Evolutionary conservation across 805 yeast genomes (phyloP).

Genomic region (Yamadazyma kitorensis): DNA sequence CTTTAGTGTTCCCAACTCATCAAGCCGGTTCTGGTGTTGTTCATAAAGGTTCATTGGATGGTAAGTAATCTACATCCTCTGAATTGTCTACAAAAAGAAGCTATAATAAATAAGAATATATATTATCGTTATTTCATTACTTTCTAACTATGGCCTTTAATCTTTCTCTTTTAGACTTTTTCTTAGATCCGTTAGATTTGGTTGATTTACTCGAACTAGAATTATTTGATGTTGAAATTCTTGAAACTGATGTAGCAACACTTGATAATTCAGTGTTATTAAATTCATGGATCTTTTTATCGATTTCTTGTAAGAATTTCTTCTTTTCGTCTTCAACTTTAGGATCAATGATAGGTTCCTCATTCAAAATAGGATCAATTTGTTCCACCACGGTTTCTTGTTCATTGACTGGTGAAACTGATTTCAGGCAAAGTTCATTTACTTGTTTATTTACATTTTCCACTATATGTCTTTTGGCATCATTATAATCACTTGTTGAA

Average conservation of each 20-base stretch:
- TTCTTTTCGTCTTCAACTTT: slow-evolving; percentile 19
- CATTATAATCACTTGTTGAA: slow-evolving; percentile 14
- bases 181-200: too few relatives aligned
- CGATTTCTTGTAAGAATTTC: slow-evolving; percentile 25
- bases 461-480: slow-evolving; percentile 28
- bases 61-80: background rate
- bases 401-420: slow-evolving; percentile 15
- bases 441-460: slow-evolving; percentile 31
- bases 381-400: slow-evolving; percentile 1
- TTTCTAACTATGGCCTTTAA: slow-evolving; percentile 7
- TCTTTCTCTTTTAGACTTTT: slow-evolving; percentile 7
- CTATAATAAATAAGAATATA: slow-evolving; percentile 3
- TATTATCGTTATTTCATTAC: slow-evolving; percentile 6
- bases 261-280: slow-evolving; percentile 1
- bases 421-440: slow-evolving; percentile 18
- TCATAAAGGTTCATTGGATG: slow-evolving; percentile 16
- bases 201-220: too few relatives aligned
- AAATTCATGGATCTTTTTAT: slow-evolving; percentile 22
- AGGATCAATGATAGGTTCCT: slow-evolving; percentile 8
- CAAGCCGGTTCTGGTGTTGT: slow-evolving; percentile 33
- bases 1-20: slow-evolving; percentile 36
- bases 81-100: background rate
- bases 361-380: slow-evolving; percentile 4
- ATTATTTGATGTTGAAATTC: slow-evolving; percentile 1
- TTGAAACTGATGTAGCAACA: slow-evolving; percentile 1